Evolutionary conservation across 129 eudicot genomes (phyloP).

Genomic region (Deinandra increscens): DNA sequence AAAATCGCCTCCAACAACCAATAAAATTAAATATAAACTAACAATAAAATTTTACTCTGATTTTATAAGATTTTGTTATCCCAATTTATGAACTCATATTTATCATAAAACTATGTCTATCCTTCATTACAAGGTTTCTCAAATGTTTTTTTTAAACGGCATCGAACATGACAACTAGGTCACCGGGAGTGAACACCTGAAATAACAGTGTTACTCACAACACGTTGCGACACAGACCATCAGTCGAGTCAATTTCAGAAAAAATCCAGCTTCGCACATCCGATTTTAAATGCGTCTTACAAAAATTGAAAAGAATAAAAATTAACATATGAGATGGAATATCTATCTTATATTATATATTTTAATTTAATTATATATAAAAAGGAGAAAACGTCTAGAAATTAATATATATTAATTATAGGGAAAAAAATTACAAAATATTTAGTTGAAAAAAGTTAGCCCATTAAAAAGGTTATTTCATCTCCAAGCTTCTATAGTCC

Average conservation of each 20-base stretch:
- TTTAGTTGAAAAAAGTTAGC: conserved; percentile 5
- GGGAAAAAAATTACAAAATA: conserved; percentile 11
- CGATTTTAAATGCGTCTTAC: too few species aligned
- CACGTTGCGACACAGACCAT: too few species aligned
- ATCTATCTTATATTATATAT: too few species aligned
- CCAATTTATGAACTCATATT: not conserved
- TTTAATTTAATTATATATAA: conserved; percentile 54
- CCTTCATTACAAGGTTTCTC: not conserved
- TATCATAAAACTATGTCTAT: too few species aligned
- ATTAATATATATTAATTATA: conserved; percentile 22
- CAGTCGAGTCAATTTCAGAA: too few species aligned
- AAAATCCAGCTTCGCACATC: too few species aligned
- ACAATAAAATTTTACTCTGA: not conserved
- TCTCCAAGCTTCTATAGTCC: conserved; percentile 93
- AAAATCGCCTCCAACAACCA: not conserved
- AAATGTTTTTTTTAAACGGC: conserved; percentile 3
- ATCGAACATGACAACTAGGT: too few species aligned
- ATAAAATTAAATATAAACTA: too few species aligned
- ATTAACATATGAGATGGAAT: too few species aligned
- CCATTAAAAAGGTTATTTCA: conserved; percentile 47
- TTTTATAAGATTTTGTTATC: not conserved
- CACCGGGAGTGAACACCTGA: too few species aligned
- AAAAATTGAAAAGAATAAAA: too few species aligned
- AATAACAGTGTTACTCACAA: too few species aligned
- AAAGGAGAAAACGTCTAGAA: conserved; percentile 22